A percentile compares a stretch with the other conserved stretches of the same genome.
Evolutionary conservation across 2,329 filamentous ascomycete species (phyloP).

Genomic region (Akanthomyces muscarius): DNA sequence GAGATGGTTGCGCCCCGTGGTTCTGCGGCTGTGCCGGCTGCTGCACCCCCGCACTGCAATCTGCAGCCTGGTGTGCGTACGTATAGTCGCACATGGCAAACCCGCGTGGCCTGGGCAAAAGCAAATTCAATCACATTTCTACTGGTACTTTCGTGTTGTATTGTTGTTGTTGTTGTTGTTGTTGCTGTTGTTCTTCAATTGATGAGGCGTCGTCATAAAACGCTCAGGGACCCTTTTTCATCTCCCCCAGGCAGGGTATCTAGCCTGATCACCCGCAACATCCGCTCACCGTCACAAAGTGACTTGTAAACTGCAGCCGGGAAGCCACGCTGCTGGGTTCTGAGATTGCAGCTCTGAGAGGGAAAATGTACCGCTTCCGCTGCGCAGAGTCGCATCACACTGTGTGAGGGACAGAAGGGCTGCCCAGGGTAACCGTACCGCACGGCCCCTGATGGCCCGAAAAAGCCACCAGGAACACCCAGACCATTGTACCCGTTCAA

Average conservation of each 20-base stretch:
- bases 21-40: not conserved
- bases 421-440: constrained; percentile 1
- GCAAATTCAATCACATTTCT: not conserved
- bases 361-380: not conserved
- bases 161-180: too few species aligned
- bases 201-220: too few species aligned
- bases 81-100: not conserved
- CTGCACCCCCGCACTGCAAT: not conserved
- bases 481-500: not conserved
- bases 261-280: not conserved
- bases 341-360: not conserved
- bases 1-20: not conserved
- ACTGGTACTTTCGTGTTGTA: too few species aligned
- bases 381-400: constrained; percentile 2
- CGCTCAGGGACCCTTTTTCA: too few species aligned
- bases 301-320: not conserved
- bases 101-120: not conserved
- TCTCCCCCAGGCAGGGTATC: not conserved
- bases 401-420: not conserved
- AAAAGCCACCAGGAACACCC: not conserved
- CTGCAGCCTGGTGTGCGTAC: not conserved
- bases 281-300: not conserved
- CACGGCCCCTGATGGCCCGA: not conserved
- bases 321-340: not conserved
- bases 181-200: too few species aligned